phyloP scores from a whole-genome alignment of 139 green algal genomes.

The Deuterostichococcus epilithicus region DNA sequence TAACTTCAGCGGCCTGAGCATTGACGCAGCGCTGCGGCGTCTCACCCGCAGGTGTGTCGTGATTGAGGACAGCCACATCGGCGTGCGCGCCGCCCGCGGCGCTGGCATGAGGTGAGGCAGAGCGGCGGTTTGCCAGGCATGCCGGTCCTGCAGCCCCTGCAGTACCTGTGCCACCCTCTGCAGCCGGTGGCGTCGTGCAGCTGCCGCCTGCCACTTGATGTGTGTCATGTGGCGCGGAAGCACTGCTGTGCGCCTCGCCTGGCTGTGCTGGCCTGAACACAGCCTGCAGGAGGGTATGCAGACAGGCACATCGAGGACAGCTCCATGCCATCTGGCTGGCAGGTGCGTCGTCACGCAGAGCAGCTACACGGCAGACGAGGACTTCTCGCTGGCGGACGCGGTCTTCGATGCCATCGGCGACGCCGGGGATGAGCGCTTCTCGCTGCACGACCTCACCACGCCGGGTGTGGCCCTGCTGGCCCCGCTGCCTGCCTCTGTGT shows the following conservation, averaged over 20 bases:
- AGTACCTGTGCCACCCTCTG: no score
- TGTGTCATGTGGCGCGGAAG: no score
- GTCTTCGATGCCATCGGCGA: slow-evolving; percentile 86
- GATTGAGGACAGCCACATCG: slow-evolving; percentile 94
- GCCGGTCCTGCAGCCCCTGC: no score
- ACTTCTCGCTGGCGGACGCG: slow-evolving; percentile 56
- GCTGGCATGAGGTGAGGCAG: slow-evolving; percentile 90
- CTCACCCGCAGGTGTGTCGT: slow-evolving; percentile 70
- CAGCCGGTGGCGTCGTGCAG: no score
- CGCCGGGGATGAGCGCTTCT: slow-evolving; percentile 68
- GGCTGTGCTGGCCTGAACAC: no score
- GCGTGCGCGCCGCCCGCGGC: slow-evolving; percentile 81
- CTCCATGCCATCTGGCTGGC: not conserved
- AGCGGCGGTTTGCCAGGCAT: no score
- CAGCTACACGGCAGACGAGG: slow-evolving; percentile 61
- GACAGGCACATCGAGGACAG: no score
- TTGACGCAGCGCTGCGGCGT: no score
- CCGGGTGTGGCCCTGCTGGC: slow-evolving; percentile 17
- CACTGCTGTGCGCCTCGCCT: no score
- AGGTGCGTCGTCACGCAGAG: slow-evolving; percentile 71
- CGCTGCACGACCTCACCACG: slow-evolving; percentile 59
- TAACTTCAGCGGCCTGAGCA: no score
- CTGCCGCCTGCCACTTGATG: no score
- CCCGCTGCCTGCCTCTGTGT: not conserved
- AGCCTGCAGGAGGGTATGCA: no score